These are phyloP conservation scores for Russula compacta DNA, from an alignment of 768 basidiomycete genomes.

Conservation along the genomic window DNA sequence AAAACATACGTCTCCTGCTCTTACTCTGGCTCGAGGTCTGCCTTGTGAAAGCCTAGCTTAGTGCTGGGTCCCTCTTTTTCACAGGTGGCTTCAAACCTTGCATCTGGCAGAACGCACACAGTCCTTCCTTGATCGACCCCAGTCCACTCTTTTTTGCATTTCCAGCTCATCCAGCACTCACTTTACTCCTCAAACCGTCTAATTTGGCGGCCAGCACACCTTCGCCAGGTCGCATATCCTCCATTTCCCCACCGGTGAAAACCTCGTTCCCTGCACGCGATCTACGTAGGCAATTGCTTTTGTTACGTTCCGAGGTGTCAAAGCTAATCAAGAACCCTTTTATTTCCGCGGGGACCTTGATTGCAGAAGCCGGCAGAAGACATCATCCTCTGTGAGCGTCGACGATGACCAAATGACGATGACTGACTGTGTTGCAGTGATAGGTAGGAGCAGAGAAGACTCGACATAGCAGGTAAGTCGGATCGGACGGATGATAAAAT, in stretches of 20 bases:
- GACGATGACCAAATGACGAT: not conserved
- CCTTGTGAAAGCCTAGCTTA: constrained; percentile 15
- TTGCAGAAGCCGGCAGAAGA: constrained; percentile 10
- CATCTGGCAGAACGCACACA: constrained; percentile 18
- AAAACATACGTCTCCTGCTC: constrained; percentile 19
- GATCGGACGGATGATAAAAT: constrained; percentile 22
- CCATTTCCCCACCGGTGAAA: not conserved
- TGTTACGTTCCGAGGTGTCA: constrained; percentile 2
- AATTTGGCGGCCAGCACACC: constrained; percentile 7
- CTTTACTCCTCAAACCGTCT: not conserved
- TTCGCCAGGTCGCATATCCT: not conserved
- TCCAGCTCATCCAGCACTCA: constrained; percentile 15
- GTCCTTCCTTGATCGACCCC: constrained; percentile 20
- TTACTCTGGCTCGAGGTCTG: constrained; percentile 19
- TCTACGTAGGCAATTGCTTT: constrained; percentile 2
- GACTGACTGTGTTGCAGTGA: not conserved
- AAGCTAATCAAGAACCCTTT: constrained; percentile 2
- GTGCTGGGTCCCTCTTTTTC: constrained; percentile 14
- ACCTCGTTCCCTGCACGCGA: not conserved
- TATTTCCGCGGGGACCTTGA: constrained; percentile 10
- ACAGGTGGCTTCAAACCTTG: constrained; percentile 13
- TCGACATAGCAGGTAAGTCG: constrained; percentile 10
- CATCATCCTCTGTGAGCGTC: constrained; percentile 5
- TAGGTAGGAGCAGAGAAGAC: not conserved
- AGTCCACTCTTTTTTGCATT: constrained; percentile 15